Evolutionary conservation across 108 stramenopile genomes (phyloP).

Genomic region (Phaeodactylum tricornutum): DNA sequence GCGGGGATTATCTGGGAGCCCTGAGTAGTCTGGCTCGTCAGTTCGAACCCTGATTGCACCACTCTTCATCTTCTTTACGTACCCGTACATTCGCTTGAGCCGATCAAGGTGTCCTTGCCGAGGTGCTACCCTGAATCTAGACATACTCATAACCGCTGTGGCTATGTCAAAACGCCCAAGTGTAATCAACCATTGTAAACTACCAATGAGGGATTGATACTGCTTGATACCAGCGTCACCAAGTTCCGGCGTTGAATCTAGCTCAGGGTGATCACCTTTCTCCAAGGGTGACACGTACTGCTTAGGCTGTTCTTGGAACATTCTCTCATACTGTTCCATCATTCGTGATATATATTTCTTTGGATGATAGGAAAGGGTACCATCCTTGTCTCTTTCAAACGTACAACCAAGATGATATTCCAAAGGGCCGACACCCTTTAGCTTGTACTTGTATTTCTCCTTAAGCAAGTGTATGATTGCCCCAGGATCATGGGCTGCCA

Average conservation of each 20-base stretch:
- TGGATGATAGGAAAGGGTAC: neutral
- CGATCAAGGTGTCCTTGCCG: slow-evolving; percentile 21
- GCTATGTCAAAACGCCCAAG: slow-evolving; percentile 17
- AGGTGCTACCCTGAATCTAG: slow-evolving; percentile 8
- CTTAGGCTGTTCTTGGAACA: slow-evolving; percentile 21
- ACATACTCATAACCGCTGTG: slow-evolving; percentile 3
- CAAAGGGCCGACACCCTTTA: no score
- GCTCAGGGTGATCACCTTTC: slow-evolving; percentile 20
- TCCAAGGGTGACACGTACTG: slow-evolving; percentile 11
- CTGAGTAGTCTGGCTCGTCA: no score
- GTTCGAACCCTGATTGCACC: no score
- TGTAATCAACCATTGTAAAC: slow-evolving; percentile 12
- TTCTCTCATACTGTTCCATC: slow-evolving; percentile 1
- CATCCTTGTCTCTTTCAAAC: slow-evolving; percentile 2
- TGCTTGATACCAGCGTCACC: no score
- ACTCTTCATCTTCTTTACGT: no score
- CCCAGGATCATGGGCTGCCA: no score
- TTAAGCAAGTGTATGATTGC: no score
- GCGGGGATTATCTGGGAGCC: slow-evolving; percentile 2
- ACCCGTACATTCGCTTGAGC: slow-evolving; percentile 20
- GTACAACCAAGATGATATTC: neutral
- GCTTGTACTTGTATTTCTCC: no score
- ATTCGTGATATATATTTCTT: slow-evolving; percentile 13
- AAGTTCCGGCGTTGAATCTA: slow-evolving; percentile 8
- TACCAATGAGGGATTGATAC: slow-evolving; percentile 21